These are phyloP conservation scores for Fusarium drepaniforme DNA, from an alignment of 2,329 filamentous ascomycete species.

Conservation along the genomic window DNA sequence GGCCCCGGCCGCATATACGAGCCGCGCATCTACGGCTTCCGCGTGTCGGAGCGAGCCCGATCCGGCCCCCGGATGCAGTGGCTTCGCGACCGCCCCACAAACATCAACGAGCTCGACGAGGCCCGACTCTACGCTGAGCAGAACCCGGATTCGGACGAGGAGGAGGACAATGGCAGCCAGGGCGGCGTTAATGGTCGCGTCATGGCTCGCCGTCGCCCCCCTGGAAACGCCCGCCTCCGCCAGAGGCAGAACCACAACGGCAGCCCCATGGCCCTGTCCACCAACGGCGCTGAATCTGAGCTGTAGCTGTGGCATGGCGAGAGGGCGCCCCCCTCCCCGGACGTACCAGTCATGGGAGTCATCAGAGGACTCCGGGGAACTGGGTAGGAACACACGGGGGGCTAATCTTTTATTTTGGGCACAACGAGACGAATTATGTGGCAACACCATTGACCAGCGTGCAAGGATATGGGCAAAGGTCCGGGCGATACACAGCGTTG, in stretches of 20 bases:
- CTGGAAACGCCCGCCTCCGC: conserved; percentile 56
- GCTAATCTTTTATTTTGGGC: background rate
- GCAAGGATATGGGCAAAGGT: background rate
- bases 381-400: background rate
- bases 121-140: conserved; percentile 66
- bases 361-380: background rate
- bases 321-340: background rate
- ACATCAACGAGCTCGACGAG: conserved; percentile 89
- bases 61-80: conserved; percentile 97
- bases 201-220: conserved; percentile 57
- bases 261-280: conserved; percentile 68
- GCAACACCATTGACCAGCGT: conserved; percentile 9
- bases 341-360: background rate
- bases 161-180: conserved; percentile 63
- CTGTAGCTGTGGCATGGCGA: conserved; percentile 52
- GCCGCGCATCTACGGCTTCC: conserved; percentile 96
- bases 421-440: conserved; percentile 17
- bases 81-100: conserved; percentile 85
- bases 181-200: conserved; percentile 56
- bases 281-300: conserved; percentile 69
- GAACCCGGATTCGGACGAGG: conserved; percentile 69
- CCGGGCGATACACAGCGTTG: conserved; percentile 6
- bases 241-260: conserved; percentile 63
- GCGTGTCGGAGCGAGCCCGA: conserved; percentile 89
- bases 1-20: conserved; percentile 90